Percentiles rank a stretch among this genome's conserved stretches.
Conservation (phyloP, 257 asterid genomes). For the Scutellaria minor region DNA sequence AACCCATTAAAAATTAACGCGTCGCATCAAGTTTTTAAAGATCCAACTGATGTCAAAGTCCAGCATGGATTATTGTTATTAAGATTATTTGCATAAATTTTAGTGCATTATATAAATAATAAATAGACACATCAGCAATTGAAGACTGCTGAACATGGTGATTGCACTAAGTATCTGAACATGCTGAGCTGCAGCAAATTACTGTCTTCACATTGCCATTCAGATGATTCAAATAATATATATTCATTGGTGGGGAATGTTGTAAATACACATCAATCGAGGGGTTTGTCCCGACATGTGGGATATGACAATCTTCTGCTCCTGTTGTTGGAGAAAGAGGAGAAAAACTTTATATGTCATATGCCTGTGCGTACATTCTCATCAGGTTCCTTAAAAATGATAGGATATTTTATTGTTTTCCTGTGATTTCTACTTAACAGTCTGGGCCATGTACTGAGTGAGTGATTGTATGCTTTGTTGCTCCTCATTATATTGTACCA, state of each 20-base stretch:
- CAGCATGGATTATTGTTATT: not conserved
- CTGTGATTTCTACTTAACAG: constrained; percentile 15
- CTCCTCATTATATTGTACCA: constrained; percentile 46
- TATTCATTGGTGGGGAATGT: not conserved
- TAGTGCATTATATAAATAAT: not conserved
- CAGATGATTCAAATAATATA: constrained; percentile 8
- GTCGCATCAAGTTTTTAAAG: constrained; percentile 15
- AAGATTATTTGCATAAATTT: constrained; percentile 8
- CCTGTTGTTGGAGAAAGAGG: constrained; percentile 9
- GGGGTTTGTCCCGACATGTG: constrained; percentile 25
- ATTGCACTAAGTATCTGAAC: constrained; percentile 11
- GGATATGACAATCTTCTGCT: not conserved
- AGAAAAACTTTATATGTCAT: not conserved
- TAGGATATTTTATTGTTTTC: not conserved
- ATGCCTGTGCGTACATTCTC: constrained; percentile 15
- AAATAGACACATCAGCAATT: constrained; percentile 4
- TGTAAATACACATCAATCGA: constrained; percentile 2
- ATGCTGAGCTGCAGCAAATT: not conserved
- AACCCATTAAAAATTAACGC: constrained; percentile 12
- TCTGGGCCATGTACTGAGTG: constrained; percentile 16
- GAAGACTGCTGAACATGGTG: constrained; percentile 18
- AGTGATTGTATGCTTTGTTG: constrained; percentile 15
- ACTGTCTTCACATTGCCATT: constrained; percentile 8
- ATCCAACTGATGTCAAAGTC: constrained; percentile 12
- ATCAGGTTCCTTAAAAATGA: constrained; percentile 19